Conservation (phyloP, 2,329 filamentous ascomycete species). For the Cadophora sp. region DNA sequence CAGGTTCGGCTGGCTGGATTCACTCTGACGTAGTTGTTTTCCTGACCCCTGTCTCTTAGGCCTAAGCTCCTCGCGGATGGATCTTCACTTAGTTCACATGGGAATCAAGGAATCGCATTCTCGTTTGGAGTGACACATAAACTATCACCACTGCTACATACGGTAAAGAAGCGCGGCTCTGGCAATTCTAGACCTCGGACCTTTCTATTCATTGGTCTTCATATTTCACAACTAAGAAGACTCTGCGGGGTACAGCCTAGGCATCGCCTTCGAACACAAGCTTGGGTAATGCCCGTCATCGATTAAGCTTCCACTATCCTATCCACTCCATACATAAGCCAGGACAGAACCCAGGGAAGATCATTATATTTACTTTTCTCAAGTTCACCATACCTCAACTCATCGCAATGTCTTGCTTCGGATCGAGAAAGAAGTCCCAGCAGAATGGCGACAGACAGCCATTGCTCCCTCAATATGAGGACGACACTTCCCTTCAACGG, state of each 20-base stretch:
- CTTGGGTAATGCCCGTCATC: slow-evolving; percentile 31
- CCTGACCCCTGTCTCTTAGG: not conserved
- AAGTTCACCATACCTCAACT: not conserved
- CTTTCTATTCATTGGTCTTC: slow-evolving; percentile 7
- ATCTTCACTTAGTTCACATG: slow-evolving; percentile 13
- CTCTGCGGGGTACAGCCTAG: not conserved
- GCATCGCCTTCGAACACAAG: not conserved
- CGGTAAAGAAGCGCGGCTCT: not conserved
- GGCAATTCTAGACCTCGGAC: not conserved
- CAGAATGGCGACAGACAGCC: slow-evolving; percentile 57
- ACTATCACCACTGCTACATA: not conserved
- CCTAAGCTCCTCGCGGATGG: slow-evolving; percentile 9
- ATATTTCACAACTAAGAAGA: slow-evolving; percentile 2
- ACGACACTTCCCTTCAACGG: slow-evolving; percentile 80
- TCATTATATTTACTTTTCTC: not conserved
- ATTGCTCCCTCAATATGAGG: slow-evolving; percentile 80
- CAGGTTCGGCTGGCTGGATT: not conserved
- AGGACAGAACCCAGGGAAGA: slow-evolving; percentile 6
- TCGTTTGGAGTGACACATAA: not conserved
- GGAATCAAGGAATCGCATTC: slow-evolving; percentile 15
- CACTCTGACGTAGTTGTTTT: slow-evolving; percentile 26
- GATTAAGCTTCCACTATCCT: slow-evolving; percentile 25
- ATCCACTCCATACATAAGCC: slow-evolving; percentile 18
- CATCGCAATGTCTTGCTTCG: slow-evolving; percentile 44
- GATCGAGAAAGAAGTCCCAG: slow-evolving; percentile 41